phyloP scores from a whole-genome alignment of 805 yeast species.

The Wickerhamiella occidentalis region DNA sequence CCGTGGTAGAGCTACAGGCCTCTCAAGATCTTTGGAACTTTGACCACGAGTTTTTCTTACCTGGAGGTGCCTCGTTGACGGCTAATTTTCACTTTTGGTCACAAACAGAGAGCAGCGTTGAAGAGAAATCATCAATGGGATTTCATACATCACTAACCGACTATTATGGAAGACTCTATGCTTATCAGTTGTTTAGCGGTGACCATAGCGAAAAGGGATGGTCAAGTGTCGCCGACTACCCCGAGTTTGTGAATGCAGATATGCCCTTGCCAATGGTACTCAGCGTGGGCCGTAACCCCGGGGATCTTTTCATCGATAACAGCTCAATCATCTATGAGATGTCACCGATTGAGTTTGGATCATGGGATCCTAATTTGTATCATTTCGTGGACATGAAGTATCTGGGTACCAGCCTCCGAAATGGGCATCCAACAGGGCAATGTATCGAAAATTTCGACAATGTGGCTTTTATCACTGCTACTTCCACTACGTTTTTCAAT shows the following conservation, averaged over 20 bases:
- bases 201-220: conserved; percentile 34
- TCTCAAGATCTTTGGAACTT: conserved; percentile 1
- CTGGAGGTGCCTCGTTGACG: background rate
- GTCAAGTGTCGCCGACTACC: conserved; percentile 41
- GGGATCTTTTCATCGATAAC: conserved; percentile 31
- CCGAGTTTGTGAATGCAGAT: conserved; percentile 42
- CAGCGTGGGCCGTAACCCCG: conserved; percentile 29
- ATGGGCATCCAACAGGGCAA: background rate
- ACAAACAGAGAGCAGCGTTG: background rate
- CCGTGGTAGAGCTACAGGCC: background rate
- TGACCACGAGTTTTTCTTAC: background rate
- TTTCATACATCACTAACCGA: conserved; percentile 51
- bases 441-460: conserved; percentile 53
- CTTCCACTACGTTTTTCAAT: conserved; percentile 4
- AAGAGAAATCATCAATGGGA: conserved; percentile 42
- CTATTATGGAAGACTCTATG: conserved; percentile 57
- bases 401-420: conserved; percentile 33
- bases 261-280: conserved; percentile 54
- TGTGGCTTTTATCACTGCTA: conserved; percentile 42
- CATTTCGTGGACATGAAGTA: conserved; percentile 50
- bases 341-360: conserved; percentile 50
- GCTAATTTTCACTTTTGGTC: background rate
- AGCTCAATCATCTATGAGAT: conserved; percentile 41
- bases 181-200: conserved; percentile 39
- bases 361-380: conserved; percentile 59